Percentiles rank a stretch among this genome's conserved stretches.
These are phyloP conservation scores for Lolium perenne DNA, from an alignment of 176 grass and related monocot species.

Conservation along the genomic window DNA sequence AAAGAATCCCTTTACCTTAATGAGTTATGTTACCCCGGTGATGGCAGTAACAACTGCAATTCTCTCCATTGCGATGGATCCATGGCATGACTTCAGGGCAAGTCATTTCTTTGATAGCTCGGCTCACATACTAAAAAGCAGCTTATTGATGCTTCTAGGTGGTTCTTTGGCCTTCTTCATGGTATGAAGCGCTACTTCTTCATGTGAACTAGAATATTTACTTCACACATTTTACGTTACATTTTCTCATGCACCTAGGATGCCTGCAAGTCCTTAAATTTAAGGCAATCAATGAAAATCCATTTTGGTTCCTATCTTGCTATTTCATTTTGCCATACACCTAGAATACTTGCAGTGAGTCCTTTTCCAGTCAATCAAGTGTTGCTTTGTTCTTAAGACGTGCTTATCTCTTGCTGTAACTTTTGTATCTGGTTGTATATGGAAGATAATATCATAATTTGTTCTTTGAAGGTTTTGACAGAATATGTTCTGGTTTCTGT, in stretches of 20 bases:
- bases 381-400: constrained; percentile 15
- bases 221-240: background rate
- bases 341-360: constrained; percentile 12
- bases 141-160: constrained; percentile 79
- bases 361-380: background rate
- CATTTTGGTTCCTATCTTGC: background rate
- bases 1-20: constrained; percentile 84
- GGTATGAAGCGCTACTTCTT: constrained; percentile 56
- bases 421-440: background rate
- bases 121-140: constrained; percentile 72
- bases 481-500: constrained; percentile 96
- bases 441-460: constrained; percentile 9
- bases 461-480: constrained; percentile 80
- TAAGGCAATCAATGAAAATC: constrained; percentile 7
- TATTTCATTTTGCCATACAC: background rate
- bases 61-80: constrained; percentile 86
- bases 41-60: constrained; percentile 90
- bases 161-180: constrained; percentile 85
- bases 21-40: constrained; percentile 94
- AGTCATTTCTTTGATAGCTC: constrained; percentile 85
- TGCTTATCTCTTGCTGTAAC: constrained; percentile 7
- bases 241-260: background rate
- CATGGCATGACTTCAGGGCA: constrained; percentile 77
- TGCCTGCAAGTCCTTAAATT: constrained; percentile 8
- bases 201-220: constrained; percentile 8